phyloP scores from a whole-genome alignment of 2,329 filamentous ascomycete species.

The Gliomastix tumulicola region DNA sequence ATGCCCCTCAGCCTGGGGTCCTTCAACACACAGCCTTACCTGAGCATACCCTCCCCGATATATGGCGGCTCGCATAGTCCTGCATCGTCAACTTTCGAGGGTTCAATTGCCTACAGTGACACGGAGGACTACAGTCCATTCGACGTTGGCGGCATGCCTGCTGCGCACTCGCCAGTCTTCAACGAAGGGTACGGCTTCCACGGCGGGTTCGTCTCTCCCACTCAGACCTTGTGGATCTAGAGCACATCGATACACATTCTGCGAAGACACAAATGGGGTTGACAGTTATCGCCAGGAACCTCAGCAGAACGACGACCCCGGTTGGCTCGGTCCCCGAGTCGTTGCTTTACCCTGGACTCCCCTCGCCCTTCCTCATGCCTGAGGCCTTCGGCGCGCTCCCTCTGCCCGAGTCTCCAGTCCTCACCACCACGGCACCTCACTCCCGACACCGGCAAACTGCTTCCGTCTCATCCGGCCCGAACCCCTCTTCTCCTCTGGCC shows the following conservation, averaged over 20 bases:
- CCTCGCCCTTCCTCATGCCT: slow-evolving; percentile 36
- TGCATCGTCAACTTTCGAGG: slow-evolving; percentile 54
- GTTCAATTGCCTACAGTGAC: slow-evolving; percentile 58
- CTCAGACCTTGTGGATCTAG: slow-evolving; percentile 56
- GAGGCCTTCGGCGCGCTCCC: slow-evolving; percentile 36
- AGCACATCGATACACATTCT: slow-evolving; percentile 29
- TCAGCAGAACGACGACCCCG: slow-evolving; percentile 23
- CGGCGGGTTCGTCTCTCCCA: slow-evolving; percentile 57
- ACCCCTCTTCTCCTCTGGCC: slow-evolving; percentile 25
- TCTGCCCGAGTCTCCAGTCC: slow-evolving; percentile 35
- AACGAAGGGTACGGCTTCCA: slow-evolving; percentile 37
- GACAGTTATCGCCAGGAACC: slow-evolving; percentile 29
- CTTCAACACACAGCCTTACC: slow-evolving; percentile 48
- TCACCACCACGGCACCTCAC: slow-evolving; percentile 20
- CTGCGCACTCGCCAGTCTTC: slow-evolving; percentile 37
- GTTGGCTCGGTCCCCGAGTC: slow-evolving; percentile 27
- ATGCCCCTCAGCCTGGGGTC: slow-evolving; percentile 52
- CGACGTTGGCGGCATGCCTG: slow-evolving; percentile 35
- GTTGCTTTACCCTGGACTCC: no score
- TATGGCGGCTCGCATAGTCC: slow-evolving; percentile 54
- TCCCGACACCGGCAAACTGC: slow-evolving; percentile 30
- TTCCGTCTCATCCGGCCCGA: slow-evolving; percentile 23
- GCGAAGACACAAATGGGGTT: slow-evolving; percentile 41
- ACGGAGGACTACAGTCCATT: slow-evolving; percentile 47
- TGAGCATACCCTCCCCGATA: slow-evolving; percentile 56